These are phyloP conservation scores for Calocybe gangraenosa DNA, from an alignment of 768 basidiomycete species.

Conservation along the genomic window DNA sequence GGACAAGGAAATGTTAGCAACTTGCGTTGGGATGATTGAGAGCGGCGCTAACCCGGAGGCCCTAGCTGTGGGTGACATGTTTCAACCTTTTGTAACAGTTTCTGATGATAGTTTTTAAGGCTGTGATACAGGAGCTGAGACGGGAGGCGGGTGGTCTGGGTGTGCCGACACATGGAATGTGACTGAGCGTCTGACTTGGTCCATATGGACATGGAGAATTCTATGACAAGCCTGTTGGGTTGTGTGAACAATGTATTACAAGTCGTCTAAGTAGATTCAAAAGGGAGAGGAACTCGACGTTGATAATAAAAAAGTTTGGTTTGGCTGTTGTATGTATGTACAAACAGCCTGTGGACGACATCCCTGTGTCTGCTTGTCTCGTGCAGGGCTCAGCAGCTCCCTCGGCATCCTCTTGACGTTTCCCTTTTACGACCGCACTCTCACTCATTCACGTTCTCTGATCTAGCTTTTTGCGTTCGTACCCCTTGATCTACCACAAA, in stretches of 20 bases:
- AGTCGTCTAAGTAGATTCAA: too few species aligned
- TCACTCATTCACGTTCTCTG: constrained; percentile 1
- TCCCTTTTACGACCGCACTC: background rate
- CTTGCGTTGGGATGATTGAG: constrained; percentile 90
- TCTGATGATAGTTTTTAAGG: constrained; percentile 37
- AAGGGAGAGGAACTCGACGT: too few species aligned
- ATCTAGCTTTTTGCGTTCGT: background rate
- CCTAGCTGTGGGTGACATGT: constrained; percentile 56
- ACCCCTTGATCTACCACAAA: constrained; percentile 5
- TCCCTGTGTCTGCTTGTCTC: too few species aligned
- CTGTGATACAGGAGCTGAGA: constrained; percentile 80
- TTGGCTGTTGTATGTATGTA: too few species aligned
- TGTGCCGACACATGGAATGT: constrained; percentile 20
- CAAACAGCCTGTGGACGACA: too few species aligned
- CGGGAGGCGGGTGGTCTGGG: constrained; percentile 53
- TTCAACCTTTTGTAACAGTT: background rate
- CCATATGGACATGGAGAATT: constrained; percentile 5
- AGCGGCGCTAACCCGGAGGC: constrained; percentile 91
- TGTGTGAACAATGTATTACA: too few species aligned
- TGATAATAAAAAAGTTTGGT: too few species aligned
- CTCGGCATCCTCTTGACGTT: too few species aligned
- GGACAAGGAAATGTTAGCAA: constrained; percentile 89
- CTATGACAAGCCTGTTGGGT: too few species aligned
- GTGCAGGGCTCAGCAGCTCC: too few species aligned
- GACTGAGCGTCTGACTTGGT: background rate